phyloP scores from a whole-genome alignment of 371 early-diverging fungal genomes.

The Zopfochytrium polystomum region DNA sequence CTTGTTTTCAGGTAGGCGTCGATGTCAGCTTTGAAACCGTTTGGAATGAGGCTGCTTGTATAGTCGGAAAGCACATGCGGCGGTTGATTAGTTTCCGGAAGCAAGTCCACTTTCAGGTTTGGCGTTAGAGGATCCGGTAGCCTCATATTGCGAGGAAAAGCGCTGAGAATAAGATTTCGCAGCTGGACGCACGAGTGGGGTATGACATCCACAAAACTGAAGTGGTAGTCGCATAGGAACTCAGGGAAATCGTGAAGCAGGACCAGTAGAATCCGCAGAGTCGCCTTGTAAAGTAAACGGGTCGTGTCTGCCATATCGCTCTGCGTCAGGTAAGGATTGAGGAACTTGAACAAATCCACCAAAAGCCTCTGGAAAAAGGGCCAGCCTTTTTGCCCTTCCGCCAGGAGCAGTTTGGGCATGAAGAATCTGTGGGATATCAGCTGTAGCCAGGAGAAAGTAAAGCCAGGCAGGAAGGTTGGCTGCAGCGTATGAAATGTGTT shows the following conservation, averaged over 20 bases:
- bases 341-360: conserved; percentile 76
- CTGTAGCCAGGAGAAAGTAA: conserved; percentile 95
- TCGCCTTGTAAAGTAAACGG: conserved; percentile 84
- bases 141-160: conserved; percentile 92
- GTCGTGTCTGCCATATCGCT: conserved; percentile 64
- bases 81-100: conserved; percentile 79
- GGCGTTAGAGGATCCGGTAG: conserved; percentile 96
- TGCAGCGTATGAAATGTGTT: conserved; percentile 81
- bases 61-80: conserved; percentile 87
- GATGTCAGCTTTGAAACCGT: conserved; percentile 66
- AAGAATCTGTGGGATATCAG: conserved; percentile 88
- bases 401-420: conserved; percentile 82
- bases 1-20: conserved; percentile 68
- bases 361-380: conserved; percentile 78
- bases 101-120: conserved; percentile 85
- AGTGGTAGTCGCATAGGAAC: conserved; percentile 90
- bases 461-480: conserved; percentile 87
- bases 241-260: conserved; percentile 97
- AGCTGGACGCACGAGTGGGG: conserved; percentile 93
- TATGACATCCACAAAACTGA: conserved; percentile 87
- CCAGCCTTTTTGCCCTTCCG: conserved; percentile 83
- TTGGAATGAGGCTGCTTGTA: conserved; percentile 53
- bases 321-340: conserved; percentile 77
- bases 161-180: conserved; percentile 89
- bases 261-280: conserved; percentile 87